Evolutionary conservation across 1,284 basidiomycete species (phyloP), one percentile per base, ranked within the genome.

Genomic region (Pascua sp.): DNA sequence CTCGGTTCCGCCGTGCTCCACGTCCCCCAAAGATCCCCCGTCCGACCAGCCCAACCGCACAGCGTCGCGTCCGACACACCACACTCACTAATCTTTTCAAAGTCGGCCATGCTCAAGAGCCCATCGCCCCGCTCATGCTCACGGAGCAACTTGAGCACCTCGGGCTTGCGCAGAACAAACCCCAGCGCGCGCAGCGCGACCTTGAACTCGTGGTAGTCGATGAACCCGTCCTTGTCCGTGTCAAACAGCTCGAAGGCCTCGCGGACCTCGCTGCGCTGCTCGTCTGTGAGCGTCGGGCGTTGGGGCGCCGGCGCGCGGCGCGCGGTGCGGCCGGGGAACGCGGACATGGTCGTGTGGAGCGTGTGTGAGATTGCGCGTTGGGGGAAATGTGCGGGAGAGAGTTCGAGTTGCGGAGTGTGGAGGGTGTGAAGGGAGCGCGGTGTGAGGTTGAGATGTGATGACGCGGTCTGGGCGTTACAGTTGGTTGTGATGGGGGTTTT

Each of bases 211-310:
- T 98, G 95, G 78, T 98, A 98, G 79, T 95, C 93, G 61, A 96
- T 83, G 52, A 83, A 86, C n/a, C 92, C 91, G 71, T 98, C 95
- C 81, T 97, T 97, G 83, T 98, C 95, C 39, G 92, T 91, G 79
- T 98, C 96, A 73, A 99, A 99, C 56, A 98, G 86, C 77, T 98
- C 94, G 72, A 99, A 99, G 0, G 96, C 96, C 73, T 99, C 96
- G 74, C 93, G 93, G 67, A 98, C 96, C 79, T 99, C 95, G 71
- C 92, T 88, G 68, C 91, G 90, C 76, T 98, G 94, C 74, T 98
- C 94, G 57, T 97, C 94, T 3, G 88, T 86, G 44, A 98, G 85
- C 59, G 91, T 87, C 60, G 88, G 88, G 37, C 87, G 64, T 12
- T 61, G 43, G 16, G 57, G 57, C 45, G 51, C 56, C 18, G 51